Evolutionary conservation across 495 filamentous ascomycete species (phyloP).

Genomic region (Viridothelium virens): DNA sequence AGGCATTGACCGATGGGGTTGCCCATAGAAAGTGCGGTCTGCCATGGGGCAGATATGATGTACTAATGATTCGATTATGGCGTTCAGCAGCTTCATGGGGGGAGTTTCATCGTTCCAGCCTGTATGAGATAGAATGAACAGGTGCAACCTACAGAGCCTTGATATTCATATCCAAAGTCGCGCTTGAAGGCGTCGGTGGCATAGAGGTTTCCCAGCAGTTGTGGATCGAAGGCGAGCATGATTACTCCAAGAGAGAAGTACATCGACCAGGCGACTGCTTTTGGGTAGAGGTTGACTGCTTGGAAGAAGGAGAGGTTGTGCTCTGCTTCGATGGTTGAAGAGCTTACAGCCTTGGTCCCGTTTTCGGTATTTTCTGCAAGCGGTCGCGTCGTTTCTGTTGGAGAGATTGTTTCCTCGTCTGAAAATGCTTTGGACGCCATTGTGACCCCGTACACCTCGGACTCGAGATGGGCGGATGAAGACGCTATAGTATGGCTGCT

Average conservation of each 20-base stretch:
- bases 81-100: not conserved
- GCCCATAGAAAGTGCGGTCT: conserved; percentile 32
- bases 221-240: conserved; percentile 25
- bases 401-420: not conserved
- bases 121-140: not conserved
- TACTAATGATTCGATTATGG: conserved; percentile 12
- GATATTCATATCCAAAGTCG: conserved; percentile 33
- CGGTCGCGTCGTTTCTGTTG: not conserved
- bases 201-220: conserved; percentile 31
- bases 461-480: too few species aligned
- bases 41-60: conserved; percentile 32
- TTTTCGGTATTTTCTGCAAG: conserved; percentile 18
- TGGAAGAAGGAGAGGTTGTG: conserved; percentile 28
- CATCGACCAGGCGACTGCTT: conserved; percentile 42
- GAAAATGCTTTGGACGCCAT: not conserved
- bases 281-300: conserved; percentile 46
- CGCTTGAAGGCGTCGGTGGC: conserved; percentile 34
- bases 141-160: conserved; percentile 14
- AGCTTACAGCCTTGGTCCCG: conserved; percentile 18
- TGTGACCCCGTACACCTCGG: not conserved
- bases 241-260: conserved; percentile 23
- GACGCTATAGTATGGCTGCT: too few species aligned
- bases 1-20: conserved; percentile 34
- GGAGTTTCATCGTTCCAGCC: not conserved
- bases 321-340: conserved; percentile 30